A percentile compares a stretch with the other conserved stretches of the same genome.
Evolutionary conservation across 768 basidiomycete species (phyloP).

Genomic region (Neoboletus subvelutipes): DNA sequence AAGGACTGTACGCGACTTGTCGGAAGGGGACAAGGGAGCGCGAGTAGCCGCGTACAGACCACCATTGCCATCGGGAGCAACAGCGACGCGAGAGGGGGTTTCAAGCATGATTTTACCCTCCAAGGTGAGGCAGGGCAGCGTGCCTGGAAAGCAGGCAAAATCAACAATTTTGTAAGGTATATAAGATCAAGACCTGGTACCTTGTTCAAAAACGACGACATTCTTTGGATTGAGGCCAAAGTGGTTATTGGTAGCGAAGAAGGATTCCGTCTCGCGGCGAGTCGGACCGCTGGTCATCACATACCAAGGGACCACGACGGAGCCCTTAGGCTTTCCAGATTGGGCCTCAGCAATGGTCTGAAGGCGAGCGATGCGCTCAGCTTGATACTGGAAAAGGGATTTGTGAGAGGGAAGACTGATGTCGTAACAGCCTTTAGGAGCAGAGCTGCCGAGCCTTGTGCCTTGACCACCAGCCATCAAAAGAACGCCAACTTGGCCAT

Average conservation of each 20-base stretch:
- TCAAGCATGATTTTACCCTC: slow-evolving; percentile 94
- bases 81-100: slow-evolving; percentile 73
- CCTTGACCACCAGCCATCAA: slow-evolving; percentile 99
- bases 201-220: slow-evolving; percentile 95
- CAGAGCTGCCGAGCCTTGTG: slow-evolving; percentile 85
- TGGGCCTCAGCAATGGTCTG: slow-evolving; percentile 71
- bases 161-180: not conserved
- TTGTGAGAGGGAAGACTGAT: slow-evolving; percentile 93
- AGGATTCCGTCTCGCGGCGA: slow-evolving; percentile 78
- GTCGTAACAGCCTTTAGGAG: slow-evolving; percentile 98
- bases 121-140: slow-evolving; percentile 90
- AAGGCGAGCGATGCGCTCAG: slow-evolving; percentile 88
- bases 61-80: slow-evolving; percentile 97
- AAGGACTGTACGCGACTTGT: slow-evolving; percentile 72
- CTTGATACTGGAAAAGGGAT: slow-evolving; percentile 94
- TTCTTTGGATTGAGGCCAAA: slow-evolving; percentile 82
- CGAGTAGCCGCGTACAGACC: slow-evolving; percentile 95
- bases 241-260: slow-evolving; percentile 72
- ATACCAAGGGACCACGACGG: slow-evolving; percentile 90
- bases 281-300: slow-evolving; percentile 99
- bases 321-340: slow-evolving; percentile 48
- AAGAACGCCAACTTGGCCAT: slow-evolving; percentile 88
- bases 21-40: slow-evolving; percentile 58
- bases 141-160: slow-evolving; percentile 53
- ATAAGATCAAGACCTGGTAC: slow-evolving; percentile 42